Conservation (phyloP, 495 filamentous ascomycete species). For the Hypoxylon lienhwacheense region DNA sequence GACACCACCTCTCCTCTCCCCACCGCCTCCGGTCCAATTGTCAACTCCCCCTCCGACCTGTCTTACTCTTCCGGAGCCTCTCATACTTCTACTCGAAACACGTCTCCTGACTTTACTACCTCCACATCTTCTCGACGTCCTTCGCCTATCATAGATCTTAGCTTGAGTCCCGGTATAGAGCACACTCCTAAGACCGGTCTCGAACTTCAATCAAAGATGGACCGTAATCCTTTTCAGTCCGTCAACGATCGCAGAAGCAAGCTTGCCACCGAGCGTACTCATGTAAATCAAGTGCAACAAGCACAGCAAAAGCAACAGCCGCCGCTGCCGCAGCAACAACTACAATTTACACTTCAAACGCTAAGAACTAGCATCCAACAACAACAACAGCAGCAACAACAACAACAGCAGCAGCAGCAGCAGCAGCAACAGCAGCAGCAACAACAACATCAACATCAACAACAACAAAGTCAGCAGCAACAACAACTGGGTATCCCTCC, state of each 20-base stretch:
- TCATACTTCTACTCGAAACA: slow-evolving; percentile 29
- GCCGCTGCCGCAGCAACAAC: slow-evolving; percentile 2
- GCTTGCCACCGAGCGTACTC: slow-evolving; percentile 17
- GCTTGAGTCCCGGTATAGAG: slow-evolving; percentile 14
- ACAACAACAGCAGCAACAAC: no score
- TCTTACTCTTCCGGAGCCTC: slow-evolving; percentile 31
- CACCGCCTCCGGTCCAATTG: slow-evolving; percentile 17
- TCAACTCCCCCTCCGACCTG: slow-evolving; percentile 28
- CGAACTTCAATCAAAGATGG: slow-evolving; percentile 26
- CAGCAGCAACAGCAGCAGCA: no score
- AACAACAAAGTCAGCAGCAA: no score
- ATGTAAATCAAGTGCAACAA: slow-evolving; percentile 9
- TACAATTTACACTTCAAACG: slow-evolving; percentile 7
- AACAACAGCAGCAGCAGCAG: no score
- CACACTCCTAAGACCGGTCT: slow-evolving; percentile 9
- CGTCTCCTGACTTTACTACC: slow-evolving; percentile 19
- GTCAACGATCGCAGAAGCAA: slow-evolving; percentile 36
- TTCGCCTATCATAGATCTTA: slow-evolving; percentile 26
- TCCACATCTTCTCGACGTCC: slow-evolving; percentile 4
- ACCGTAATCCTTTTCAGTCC: slow-evolving; percentile 35
- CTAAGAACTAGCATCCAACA: slow-evolving; percentile 17
- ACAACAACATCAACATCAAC: no score
- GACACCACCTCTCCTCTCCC: slow-evolving; percentile 16
- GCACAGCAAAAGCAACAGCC: slow-evolving; percentile 16
- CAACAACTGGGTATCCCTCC: background rate